These are phyloP conservation scores for Terana coerulea DNA, from an alignment of 768 basidiomycete genomes.

Conservation along the genomic window DNA sequence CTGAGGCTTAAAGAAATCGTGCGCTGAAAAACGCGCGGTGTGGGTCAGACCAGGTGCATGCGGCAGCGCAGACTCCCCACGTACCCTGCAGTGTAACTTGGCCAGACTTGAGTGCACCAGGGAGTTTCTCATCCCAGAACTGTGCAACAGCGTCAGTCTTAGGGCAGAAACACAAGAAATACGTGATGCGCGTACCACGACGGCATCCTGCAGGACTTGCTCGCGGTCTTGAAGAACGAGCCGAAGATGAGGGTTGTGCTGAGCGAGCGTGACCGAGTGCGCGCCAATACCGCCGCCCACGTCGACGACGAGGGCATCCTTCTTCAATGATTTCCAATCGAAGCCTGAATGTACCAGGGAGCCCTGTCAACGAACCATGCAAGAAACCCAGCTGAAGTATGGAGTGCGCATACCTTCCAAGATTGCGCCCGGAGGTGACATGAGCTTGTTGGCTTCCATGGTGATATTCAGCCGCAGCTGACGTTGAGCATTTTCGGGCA, in stretches of 20 bases:
- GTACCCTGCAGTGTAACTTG: conserved; percentile 1
- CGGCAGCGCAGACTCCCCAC: not conserved
- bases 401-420: conserved; percentile 7
- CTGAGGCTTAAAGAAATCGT: conserved; percentile 26
- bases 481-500: conserved; percentile 11
- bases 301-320: conserved; percentile 28
- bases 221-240: conserved; percentile 29
- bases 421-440: not conserved
- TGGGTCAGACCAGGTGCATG: not conserved
- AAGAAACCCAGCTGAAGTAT: not conserved
- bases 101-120: not conserved
- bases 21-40: conserved; percentile 7
- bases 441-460: not conserved
- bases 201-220: conserved; percentile 22
- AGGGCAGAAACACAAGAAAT: not conserved
- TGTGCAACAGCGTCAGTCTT: not conserved
- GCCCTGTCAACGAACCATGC: not conserved
- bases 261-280: conserved; percentile 20
- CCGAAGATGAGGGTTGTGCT: conserved; percentile 20
- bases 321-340: conserved; percentile 21
- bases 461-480: not conserved
- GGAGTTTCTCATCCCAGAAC: conserved; percentile 10
- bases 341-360: conserved; percentile 17
- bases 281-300: conserved; percentile 31
- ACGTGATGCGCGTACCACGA: conserved; percentile 13